A percentile compares a stretch with the other conserved stretches of the same genome.
These are phyloP conservation scores for Cutaneotrichosporon cyanovorans DNA, from an alignment of 1,284 basidiomycete genomes.

Conservation along the genomic window DNA sequence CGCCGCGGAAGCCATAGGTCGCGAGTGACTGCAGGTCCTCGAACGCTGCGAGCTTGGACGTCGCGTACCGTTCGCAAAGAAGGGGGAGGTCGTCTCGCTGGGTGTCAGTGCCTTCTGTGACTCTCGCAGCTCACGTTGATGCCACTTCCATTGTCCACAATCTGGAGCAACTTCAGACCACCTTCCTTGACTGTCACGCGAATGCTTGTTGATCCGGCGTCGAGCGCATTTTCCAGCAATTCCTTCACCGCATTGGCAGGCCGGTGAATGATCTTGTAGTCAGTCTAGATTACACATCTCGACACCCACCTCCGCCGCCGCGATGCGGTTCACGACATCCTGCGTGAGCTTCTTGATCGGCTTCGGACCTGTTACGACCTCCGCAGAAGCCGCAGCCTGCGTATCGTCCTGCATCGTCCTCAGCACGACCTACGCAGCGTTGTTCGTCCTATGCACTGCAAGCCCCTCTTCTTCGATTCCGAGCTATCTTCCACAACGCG, in stretches of 20 bases:
- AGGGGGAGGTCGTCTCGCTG: conserved; percentile 72
- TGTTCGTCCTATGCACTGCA: too few species aligned
- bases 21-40: conserved; percentile 75
- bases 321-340: conserved; percentile 55
- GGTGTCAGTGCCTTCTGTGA: not conserved
- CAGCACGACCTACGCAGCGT: too few species aligned
- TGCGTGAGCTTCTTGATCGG: conserved; percentile 48
- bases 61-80: conserved; percentile 91
- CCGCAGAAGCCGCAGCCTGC: too few species aligned
- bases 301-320: conserved; percentile 53
- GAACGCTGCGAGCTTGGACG: conserved; percentile 82
- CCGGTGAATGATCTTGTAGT: conserved; percentile 79
- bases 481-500: too few species aligned
- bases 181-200: conserved; percentile 88
- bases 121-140: conserved; percentile 66
- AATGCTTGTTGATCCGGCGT: conserved; percentile 83
- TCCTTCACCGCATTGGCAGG: conserved; percentile 96
- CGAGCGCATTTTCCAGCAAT: conserved; percentile 87
- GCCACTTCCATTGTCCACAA: conserved; percentile 93
- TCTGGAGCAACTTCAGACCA: conserved; percentile 88
- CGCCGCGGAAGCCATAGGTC: conserved; percentile 96
- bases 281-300: not conserved
- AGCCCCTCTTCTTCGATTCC: too few species aligned
- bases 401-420: too few species aligned
- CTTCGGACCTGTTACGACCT: conserved; percentile 1